Conservation (phyloP, 73 alveolate genomes). For the Blepharisma japonicum region DNA sequence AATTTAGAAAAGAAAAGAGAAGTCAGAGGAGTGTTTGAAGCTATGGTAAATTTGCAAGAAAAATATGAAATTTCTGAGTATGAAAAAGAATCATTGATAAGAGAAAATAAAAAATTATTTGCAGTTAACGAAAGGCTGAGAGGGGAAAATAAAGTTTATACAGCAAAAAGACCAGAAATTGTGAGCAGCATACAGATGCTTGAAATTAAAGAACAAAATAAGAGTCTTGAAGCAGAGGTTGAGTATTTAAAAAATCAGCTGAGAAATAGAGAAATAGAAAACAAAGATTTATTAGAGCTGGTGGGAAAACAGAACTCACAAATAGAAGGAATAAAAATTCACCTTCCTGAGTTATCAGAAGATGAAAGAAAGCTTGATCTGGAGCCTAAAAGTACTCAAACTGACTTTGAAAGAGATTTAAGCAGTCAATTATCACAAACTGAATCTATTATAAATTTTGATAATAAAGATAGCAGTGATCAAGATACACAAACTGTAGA, state of each 20-base stretch:
- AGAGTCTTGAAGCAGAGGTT: not conserved
- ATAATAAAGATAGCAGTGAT: no score
- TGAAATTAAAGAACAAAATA: conserved; percentile 10
- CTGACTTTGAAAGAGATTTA: no score
- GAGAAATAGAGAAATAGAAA: not conserved
- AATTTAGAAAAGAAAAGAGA: not conserved
- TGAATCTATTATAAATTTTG: no score
- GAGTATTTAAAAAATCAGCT: not conserved
- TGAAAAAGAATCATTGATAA: not conserved
- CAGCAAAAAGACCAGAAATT: not conserved
- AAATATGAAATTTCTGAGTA: not conserved
- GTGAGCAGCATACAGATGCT: not conserved
- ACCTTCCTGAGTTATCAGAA: no score
- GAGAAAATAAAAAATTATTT: not conserved
- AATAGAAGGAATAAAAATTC: no score
- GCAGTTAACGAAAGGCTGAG: conserved; percentile 4
- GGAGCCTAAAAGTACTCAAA: no score
- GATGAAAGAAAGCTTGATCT: no score
- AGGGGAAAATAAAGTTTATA: not conserved
- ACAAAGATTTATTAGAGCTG: conserved; percentile 8
- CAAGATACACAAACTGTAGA: no score
- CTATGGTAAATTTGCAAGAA: not conserved
- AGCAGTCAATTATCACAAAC: no score
- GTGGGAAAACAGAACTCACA: not conserved
- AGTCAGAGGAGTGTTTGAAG: not conserved